A percentile compares a stretch with the other conserved stretches of the same genome.
These are phyloP conservation scores for Cairneyella variabilis DNA, from an alignment of 495 filamentous ascomycete genomes.

Conservation along the genomic window DNA sequence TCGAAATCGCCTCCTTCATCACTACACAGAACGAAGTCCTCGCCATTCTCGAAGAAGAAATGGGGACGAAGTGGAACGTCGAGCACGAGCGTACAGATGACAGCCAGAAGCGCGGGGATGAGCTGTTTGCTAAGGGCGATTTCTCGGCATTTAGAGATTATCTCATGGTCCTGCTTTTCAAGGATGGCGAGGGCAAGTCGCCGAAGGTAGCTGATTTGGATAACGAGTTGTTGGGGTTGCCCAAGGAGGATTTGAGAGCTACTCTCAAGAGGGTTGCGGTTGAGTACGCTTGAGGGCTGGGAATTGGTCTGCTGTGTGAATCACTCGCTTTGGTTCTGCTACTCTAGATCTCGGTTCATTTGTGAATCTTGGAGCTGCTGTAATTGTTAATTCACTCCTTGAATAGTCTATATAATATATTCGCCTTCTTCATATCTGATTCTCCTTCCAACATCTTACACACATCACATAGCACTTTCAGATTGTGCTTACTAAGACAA, in stretches of 20 bases:
- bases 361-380: no score
- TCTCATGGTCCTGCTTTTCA: slow-evolving; percentile 51
- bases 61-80: slow-evolving; percentile 55
- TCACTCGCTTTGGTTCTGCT: no score
- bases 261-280: slow-evolving; percentile 11
- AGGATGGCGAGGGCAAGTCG: slow-evolving; percentile 38
- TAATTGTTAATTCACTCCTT: no score
- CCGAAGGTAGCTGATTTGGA: slow-evolving; percentile 32
- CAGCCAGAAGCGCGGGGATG: slow-evolving; percentile 39
- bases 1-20: slow-evolving; percentile 40
- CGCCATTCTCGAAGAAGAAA: slow-evolving; percentile 45
- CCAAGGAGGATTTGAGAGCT: slow-evolving; percentile 58
- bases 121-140: slow-evolving; percentile 40
- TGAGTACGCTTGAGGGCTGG: no score
- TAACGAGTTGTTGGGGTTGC: slow-evolving; percentile 50
- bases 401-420: no score
- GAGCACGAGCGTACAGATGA: slow-evolving; percentile 35
- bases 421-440: no score
- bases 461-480: no score
- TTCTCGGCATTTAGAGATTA: slow-evolving; percentile 43
- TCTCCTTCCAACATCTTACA: no score
- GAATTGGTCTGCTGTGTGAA: no score
- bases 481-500: no score
- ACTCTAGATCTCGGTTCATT: no score
- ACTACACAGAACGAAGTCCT: slow-evolving; percentile 46